Evolutionary conservation across 257 asterid genomes (phyloP), one percentile per base, ranked within the genome.

Genomic region (Nicotiana obtusifolia): DNA sequence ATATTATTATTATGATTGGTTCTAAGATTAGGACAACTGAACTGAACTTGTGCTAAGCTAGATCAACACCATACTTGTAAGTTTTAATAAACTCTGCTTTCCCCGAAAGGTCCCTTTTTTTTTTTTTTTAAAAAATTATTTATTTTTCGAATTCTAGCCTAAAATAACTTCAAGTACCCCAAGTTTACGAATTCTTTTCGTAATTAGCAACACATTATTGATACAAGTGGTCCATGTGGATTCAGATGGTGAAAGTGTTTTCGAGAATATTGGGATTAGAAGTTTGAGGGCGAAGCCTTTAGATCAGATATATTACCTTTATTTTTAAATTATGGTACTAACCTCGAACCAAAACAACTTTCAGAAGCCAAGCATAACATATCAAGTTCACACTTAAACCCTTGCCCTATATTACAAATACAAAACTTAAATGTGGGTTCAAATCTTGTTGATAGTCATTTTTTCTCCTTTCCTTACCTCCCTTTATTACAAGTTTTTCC

Each of bases 21-120:
- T 41, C 64, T 8, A 26, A 79, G 90, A 84, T 84, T 84, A 82
- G 60, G 88, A 87, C 89, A 82, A 82, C 80, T 81, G 81, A 85
- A 65, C 53, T 56, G 71, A 47, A 13, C 57, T 52, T 14, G 19
- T 5, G 19, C 19, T 52, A 49, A 5, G 13, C 13, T 5, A 52
- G 5, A 13, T 52, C 17, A 52, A 14, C 19, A 52, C 57, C 7
- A 52, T 52, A 20, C 59, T 41, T 71, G n/a, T n/a, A n/a, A n/a
- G n/a, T n/a, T n/a, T 37, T 71, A 69, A 37, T 10, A 71, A 24
- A 14, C 26, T 20, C 33, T 24, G 2, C 4, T 73, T 73, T 73
- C 62, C 41, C 13, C 20, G 10, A 20, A 71, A 41, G 44, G 20
- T 13, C 59, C 9, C 20, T 0, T 2, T 10, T 10, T n/a, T n/a